Evolutionary conservation across 2,329 filamentous ascomycete genomes (phyloP).

Genomic region (Neonectria faginata): DNA sequence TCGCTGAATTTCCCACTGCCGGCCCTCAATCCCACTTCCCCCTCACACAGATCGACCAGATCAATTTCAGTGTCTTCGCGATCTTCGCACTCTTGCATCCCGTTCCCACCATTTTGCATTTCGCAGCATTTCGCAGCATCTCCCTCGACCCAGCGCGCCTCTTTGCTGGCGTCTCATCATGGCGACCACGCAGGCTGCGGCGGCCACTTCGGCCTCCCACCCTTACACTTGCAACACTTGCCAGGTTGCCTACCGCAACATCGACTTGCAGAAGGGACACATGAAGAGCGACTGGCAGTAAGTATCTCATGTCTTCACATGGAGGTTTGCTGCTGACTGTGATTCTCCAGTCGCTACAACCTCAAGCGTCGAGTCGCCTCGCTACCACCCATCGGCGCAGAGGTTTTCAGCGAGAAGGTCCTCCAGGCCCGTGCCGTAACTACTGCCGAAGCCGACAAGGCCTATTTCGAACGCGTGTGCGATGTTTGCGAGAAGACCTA

Average conservation of each 20-base stretch:
- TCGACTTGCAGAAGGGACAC: conserved; percentile 91
- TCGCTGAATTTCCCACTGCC: conserved; percentile 36
- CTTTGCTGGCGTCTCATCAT: conserved; percentile 49
- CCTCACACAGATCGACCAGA: conserved; percentile 18
- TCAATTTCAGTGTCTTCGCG: conserved; percentile 5
- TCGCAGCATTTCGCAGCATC: background rate
- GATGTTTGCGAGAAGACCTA: conserved; percentile 89
- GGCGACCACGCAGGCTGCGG: conserved; percentile 55
- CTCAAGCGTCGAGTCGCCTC: conserved; percentile 93
- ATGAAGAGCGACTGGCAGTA: conserved; percentile 99
- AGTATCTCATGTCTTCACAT: conserved; percentile 54
- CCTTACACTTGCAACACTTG: conserved; percentile 99
- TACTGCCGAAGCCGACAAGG: conserved; percentile 86
- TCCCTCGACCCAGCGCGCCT: background rate
- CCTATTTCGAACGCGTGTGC: conserved; percentile 87
- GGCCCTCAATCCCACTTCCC: conserved; percentile 12
- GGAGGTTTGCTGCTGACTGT: conserved; percentile 16
- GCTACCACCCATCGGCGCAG: conserved; percentile 88
- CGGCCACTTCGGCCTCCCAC: conserved; percentile 67
- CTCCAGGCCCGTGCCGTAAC: conserved; percentile 88
- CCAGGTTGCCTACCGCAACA: conserved; percentile 94
- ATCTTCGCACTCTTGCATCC: background rate
- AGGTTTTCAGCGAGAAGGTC: conserved; percentile 96
- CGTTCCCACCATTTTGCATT: background rate
- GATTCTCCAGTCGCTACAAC: conserved; percentile 80